Evolutionary conservation across 495 filamentous ascomycete species (phyloP).

Genomic region (Cercophora samala): DNA sequence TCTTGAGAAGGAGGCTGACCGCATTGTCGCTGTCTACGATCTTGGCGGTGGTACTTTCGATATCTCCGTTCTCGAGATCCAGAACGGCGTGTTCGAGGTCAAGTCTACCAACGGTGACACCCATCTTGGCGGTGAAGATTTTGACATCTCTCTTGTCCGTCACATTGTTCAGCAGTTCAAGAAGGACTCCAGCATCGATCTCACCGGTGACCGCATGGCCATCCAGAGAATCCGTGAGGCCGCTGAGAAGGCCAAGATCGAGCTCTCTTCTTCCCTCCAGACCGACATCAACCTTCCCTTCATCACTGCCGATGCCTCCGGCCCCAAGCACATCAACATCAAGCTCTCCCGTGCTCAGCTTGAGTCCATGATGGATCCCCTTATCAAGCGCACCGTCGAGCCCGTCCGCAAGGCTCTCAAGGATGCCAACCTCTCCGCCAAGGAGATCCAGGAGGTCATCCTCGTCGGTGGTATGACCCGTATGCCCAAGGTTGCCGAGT

Average conservation of each 20-base stretch:
- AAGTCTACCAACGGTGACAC: conserved; percentile 99
- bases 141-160: conserved; percentile 94
- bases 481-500: conserved; percentile 99
- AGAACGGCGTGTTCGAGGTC: conserved; percentile 97
- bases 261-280: conserved; percentile 92
- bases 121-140: conserved; percentile 96
- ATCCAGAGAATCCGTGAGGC: conserved; percentile 99
- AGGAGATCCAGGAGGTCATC: conserved; percentile 98
- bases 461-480: conserved; percentile 99
- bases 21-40: conserved; percentile 94
- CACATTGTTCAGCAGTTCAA: conserved; percentile 95
- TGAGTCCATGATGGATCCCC: conserved; percentile 86
- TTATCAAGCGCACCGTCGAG: conserved; percentile 82
- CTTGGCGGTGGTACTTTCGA: conserved; percentile 98
- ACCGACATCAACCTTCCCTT: conserved; percentile 99
- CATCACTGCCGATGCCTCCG: conserved; percentile 92
- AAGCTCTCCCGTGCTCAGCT: conserved; percentile 93
- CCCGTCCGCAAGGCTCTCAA: conserved; percentile 97
- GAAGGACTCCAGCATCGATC: conserved; percentile 89
- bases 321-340: conserved; percentile 95
- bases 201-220: conserved; percentile 93
- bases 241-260: conserved; percentile 99
- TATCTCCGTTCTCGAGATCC: conserved; percentile 96
- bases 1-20: conserved; percentile 88
- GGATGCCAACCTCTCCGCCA: conserved; percentile 89